Percentiles rank a stretch among this genome's conserved stretches.
phyloP scores from a whole-genome alignment of 2,329 filamentous ascomycete species.

The Penicillium sp. region DNA sequence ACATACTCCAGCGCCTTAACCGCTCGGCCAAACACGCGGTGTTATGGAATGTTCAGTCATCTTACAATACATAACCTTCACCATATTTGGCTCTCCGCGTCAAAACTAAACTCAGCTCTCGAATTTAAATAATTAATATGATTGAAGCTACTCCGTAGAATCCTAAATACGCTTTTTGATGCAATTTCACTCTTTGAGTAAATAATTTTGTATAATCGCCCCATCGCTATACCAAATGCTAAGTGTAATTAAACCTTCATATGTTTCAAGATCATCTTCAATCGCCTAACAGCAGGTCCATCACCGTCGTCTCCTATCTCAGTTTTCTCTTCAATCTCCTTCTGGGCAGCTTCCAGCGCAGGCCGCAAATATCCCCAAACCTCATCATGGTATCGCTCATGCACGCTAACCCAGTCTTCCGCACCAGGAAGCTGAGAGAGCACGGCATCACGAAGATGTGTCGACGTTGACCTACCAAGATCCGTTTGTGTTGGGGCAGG shows the following conservation, averaged over 20 bases:
- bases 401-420: constrained; percentile 34
- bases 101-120: too few relatives aligned
- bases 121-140: too few relatives aligned
- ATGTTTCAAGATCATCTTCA: constrained; percentile 43
- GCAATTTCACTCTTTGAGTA: not conserved
- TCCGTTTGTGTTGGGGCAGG: not conserved
- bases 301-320: constrained; percentile 40
- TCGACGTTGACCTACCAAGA: not conserved
- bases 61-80: too few relatives aligned
- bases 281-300: constrained; percentile 37
- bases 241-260: constrained; percentile 26
- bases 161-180: not conserved
- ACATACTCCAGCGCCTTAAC: too few relatives aligned
- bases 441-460: constrained; percentile 31
- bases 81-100: too few relatives aligned
- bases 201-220: not conserved
- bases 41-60: not conserved
- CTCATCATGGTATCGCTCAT: constrained; percentile 53
- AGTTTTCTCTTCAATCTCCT: constrained; percentile 41
- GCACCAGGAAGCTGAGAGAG: constrained; percentile 32
- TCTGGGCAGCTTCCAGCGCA: constrained; percentile 56
- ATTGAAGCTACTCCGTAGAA: too few relatives aligned
- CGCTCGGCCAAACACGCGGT: too few relatives aligned
- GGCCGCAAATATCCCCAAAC: constrained; percentile 66
- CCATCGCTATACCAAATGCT: not conserved